A percentile compares a stretch with the other conserved stretches of the same genome.
phyloP scores from a whole-genome alignment of 2,329 filamentous ascomycete species.

The Metarhizium guizhouense region DNA sequence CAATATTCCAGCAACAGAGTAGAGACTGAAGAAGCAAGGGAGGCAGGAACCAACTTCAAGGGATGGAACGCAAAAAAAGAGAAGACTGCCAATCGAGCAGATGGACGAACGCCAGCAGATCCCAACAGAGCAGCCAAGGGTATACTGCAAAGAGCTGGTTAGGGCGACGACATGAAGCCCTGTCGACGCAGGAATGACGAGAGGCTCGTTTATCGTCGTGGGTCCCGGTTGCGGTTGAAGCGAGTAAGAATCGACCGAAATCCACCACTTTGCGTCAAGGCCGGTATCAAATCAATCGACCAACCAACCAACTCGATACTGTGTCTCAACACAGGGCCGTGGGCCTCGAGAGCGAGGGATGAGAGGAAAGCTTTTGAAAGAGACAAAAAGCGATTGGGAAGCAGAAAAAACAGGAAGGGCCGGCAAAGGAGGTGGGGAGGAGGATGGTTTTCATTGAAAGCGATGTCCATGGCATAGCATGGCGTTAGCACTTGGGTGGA shows the following conservation, averaged over 20 bases:
- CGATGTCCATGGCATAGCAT: background rate
- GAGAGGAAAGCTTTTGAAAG: background rate
- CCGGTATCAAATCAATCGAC: background rate
- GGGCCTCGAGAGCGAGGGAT: conserved; percentile 2
- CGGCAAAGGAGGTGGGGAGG: conserved; percentile 5
- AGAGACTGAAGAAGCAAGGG: background rate
- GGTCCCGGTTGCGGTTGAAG: background rate
- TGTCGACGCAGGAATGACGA: background rate
- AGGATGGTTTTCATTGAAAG: conserved; percentile 6
- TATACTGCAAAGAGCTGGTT: background rate
- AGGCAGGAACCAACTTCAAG: conserved; percentile 1
- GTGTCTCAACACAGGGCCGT: conserved; percentile 3
- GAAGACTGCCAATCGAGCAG: background rate
- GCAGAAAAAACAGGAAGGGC: background rate
- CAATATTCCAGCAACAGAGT: conserved; percentile 32
- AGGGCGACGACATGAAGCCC: background rate
- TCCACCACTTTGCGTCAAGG: background rate
- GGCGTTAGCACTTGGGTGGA: background rate
- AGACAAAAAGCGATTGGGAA: conserved; percentile 1
- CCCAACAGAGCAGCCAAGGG: background rate
- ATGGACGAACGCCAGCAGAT: background rate
- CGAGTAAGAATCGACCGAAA: background rate
- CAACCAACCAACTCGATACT: conserved; percentile 3
- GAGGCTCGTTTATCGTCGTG: conserved; percentile 1
- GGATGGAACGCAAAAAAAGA: background rate